phyloP scores from a whole-genome alignment of 768 basidiomycete species.

The Lenzites betulinus region DNA sequence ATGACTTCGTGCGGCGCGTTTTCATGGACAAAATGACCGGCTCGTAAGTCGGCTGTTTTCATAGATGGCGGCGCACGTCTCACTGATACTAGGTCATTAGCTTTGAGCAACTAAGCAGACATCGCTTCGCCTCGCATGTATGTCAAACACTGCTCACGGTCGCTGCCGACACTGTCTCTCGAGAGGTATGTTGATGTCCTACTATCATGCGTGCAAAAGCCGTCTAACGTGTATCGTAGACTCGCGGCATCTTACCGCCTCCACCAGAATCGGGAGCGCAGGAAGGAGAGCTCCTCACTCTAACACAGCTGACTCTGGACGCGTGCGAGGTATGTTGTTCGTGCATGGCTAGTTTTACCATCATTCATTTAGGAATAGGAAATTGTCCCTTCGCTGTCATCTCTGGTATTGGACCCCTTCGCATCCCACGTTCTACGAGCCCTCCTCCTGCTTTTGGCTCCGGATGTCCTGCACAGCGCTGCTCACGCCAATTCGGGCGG shows the following conservation, averaged over 20 bases:
- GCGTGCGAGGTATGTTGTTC: conserved; percentile 55
- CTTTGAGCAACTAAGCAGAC: conserved; percentile 63
- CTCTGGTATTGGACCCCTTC: conserved; percentile 80
- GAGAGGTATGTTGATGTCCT: conserved; percentile 56
- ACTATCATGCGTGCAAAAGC: neutral
- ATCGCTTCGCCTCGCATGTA: conserved; percentile 95
- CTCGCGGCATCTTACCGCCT: conserved; percentile 53
- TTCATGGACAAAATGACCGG: conserved; percentile 86
- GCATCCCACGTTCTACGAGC: conserved; percentile 90
- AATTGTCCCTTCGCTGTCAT: conserved; percentile 60
- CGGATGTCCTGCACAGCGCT: conserved; percentile 47
- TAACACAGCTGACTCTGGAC: conserved; percentile 65
- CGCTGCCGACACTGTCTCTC: conserved; percentile 58
- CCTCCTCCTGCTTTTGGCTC: conserved; percentile 75
- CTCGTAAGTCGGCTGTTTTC: conserved; percentile 60
- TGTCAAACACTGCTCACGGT: conserved; percentile 86
- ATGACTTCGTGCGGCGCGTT: conserved; percentile 92
- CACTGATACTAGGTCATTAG: conserved; percentile 37
- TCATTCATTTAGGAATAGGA: conserved; percentile 51
- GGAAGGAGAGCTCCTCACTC: conserved; percentile 65
- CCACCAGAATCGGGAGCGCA: conserved; percentile 43
- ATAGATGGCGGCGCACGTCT: conserved; percentile 5
- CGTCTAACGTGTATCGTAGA: conserved; percentile 37
- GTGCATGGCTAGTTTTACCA: neutral
- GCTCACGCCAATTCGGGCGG: conserved; percentile 35